Evolutionary conservation across 352 stramenopile genomes (phyloP).

Genomic region (Globisporangium lucens): DNA sequence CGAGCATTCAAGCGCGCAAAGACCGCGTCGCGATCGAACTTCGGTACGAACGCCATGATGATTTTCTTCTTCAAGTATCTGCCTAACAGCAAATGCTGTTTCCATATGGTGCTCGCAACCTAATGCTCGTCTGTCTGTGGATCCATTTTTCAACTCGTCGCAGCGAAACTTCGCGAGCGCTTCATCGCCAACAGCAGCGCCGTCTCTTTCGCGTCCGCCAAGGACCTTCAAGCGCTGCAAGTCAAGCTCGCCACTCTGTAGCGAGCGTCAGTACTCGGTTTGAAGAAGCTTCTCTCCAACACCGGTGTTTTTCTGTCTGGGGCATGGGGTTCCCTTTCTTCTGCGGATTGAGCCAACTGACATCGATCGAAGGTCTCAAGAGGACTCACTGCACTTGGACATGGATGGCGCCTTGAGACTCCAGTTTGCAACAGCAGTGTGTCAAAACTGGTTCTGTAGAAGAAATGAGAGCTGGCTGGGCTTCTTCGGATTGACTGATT

Average conservation of each 20-base stretch:
- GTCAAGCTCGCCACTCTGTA: constrained; percentile 38
- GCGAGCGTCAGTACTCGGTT: background rate
- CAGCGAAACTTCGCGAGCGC: constrained; percentile 45
- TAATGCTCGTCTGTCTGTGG: background rate
- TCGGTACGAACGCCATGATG: constrained; percentile 7
- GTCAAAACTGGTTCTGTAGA: background rate
- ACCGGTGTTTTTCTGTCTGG: background rate
- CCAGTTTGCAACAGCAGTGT: too few species aligned
- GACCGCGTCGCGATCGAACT: constrained; percentile 31
- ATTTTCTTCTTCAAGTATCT: constrained; percentile 22
- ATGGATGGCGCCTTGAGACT: too few species aligned
- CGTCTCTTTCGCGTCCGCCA: constrained; percentile 43
- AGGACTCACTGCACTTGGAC: too few species aligned
- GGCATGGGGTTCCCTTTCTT: background rate
- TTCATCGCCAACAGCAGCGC: constrained; percentile 46
- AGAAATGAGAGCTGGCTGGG: background rate
- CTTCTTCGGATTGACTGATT: background rate
- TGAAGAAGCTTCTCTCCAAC: background rate
- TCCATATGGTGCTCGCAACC: background rate
- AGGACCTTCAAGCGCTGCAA: constrained; percentile 57
- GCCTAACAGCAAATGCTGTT: background rate
- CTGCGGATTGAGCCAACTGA: background rate
- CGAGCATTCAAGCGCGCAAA: constrained; percentile 53
- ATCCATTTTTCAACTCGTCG: background rate
- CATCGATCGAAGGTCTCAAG: background rate